phyloP scores from a whole-genome alignment of 2,329 filamentous ascomycete species.

The Endoconidiophora polonica region DNA sequence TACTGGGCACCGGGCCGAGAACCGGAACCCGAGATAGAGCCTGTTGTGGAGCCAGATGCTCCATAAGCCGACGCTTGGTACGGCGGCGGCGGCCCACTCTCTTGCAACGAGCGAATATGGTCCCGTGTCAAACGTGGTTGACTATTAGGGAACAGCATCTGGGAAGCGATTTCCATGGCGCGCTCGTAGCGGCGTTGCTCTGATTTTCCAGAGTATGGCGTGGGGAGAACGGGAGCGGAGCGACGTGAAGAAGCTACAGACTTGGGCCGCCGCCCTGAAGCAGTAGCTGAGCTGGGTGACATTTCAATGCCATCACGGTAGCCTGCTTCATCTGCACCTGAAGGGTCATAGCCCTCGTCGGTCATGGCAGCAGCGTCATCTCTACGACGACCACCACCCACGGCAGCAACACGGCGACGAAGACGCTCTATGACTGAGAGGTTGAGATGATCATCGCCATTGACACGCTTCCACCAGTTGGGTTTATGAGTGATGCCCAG shows the following conservation, averaged over 20 bases:
- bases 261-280: constrained; percentile 1
- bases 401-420: constrained; percentile 36
- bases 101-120: constrained; percentile 24
- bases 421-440: constrained; percentile 34
- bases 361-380: constrained; percentile 19
- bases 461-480: constrained; percentile 46
- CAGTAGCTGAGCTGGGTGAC: not conserved
- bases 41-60: constrained; percentile 14
- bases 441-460: constrained; percentile 27
- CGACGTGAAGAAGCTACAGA: not conserved
- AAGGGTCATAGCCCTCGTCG: constrained; percentile 26
- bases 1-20: not conserved
- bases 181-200: constrained; percentile 29
- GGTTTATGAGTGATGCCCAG: constrained; percentile 45
- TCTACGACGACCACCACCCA: constrained; percentile 32
- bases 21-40: constrained; percentile 13
- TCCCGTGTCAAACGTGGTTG: constrained; percentile 19
- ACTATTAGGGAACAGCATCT: constrained; percentile 32
- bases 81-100: constrained; percentile 28
- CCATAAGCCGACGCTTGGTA: constrained; percentile 21
- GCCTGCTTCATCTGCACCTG: not conserved
- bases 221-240: constrained; percentile 13
- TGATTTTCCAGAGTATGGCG: constrained; percentile 26
- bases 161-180: constrained; percentile 26
- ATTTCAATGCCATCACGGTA: constrained; percentile 11